A percentile compares a stretch with the other conserved stretches of the same genome.
phyloP scores from a whole-genome alignment of 176 grass and related monocot genomes.

The Ensete ventricosum region DNA sequence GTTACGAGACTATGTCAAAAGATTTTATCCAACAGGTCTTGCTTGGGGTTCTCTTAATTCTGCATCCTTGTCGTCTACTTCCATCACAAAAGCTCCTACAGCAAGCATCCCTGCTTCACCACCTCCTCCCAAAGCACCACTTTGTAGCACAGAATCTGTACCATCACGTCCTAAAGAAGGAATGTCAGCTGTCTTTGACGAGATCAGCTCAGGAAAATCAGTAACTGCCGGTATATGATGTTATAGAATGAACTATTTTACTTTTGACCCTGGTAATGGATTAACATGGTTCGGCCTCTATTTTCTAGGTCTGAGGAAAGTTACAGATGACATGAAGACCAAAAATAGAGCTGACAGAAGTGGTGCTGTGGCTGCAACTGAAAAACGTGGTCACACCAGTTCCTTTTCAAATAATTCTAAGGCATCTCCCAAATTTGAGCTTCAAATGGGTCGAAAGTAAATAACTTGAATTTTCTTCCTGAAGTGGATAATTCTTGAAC shows the following conservation, averaged over 20 bases:
- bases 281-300: not conserved
- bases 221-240: conserved; percentile 50
- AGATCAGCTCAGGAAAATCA: conserved; percentile 67
- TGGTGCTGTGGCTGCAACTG: conserved; percentile 43
- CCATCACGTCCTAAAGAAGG: conserved; percentile 60
- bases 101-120: conserved; percentile 50
- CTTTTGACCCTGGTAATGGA: not conserved
- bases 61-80: conserved; percentile 24
- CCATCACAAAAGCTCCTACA: conserved; percentile 44
- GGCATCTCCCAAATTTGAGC: conserved; percentile 82
- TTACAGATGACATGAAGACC: conserved; percentile 87
- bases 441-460: conserved; percentile 98
- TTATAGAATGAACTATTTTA: not conserved
- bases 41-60: conserved; percentile 44
- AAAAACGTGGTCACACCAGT: conserved; percentile 44
- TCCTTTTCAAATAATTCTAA: conserved; percentile 51
- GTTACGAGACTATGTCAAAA: conserved; percentile 88
- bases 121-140: conserved; percentile 47
- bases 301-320: conserved; percentile 67
- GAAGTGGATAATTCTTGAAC: not conserved
- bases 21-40: conserved; percentile 76
- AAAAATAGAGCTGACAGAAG: conserved; percentile 82
- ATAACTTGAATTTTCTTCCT: not conserved
- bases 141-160: conserved; percentile 46
- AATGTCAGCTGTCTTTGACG: conserved; percentile 92